These are phyloP conservation scores for Bipolaris bicolor DNA, from an alignment of 2,329 filamentous ascomycete genomes.

Conservation along the genomic window DNA sequence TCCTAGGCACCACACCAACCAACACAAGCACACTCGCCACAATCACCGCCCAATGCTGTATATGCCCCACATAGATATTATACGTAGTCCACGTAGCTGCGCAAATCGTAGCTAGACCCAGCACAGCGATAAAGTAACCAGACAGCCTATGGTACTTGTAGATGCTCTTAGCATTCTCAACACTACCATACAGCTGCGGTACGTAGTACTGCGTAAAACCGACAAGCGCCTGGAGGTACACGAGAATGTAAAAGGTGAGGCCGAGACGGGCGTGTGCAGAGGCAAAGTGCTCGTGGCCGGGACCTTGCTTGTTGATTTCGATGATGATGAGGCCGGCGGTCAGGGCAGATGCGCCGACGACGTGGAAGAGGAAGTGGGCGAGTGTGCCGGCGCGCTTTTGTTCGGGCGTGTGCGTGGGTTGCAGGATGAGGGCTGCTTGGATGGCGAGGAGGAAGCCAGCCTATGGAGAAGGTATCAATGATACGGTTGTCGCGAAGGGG, in stretches of 20 bases:
- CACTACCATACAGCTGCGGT: constrained; percentile 76
- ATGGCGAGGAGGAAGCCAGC: constrained; percentile 75
- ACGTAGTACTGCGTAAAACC: constrained; percentile 83
- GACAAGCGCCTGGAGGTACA: constrained; percentile 75
- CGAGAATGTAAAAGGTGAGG: constrained; percentile 71
- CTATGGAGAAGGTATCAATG: constrained; percentile 31
- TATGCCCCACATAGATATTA: constrained; percentile 69
- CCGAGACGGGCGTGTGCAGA: constrained; percentile 84
- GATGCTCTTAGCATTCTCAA: constrained; percentile 77
- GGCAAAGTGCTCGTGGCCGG: constrained; percentile 73
- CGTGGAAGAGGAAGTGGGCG: constrained; percentile 73
- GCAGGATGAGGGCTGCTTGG: constrained; percentile 82
- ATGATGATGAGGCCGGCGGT: constrained; percentile 72
- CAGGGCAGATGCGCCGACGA: constrained; percentile 66
- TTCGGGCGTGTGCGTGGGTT: constrained; percentile 78
- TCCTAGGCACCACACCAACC: constrained; percentile 74
- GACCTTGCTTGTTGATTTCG: constrained; percentile 81
- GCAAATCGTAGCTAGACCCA: constrained; percentile 75
- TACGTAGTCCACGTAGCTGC: constrained; percentile 80
- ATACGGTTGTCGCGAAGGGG: constrained; percentile 20
- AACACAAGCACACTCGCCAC: constrained; percentile 70
- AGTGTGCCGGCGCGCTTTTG: constrained; percentile 72
- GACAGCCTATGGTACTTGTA: constrained; percentile 88
- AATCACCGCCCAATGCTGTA: constrained; percentile 78
- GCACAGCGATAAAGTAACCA: constrained; percentile 74